Evolutionary conservation across 2,329 filamentous ascomycete genomes (phyloP).

Genomic region (Epichloe aotearoae): DNA sequence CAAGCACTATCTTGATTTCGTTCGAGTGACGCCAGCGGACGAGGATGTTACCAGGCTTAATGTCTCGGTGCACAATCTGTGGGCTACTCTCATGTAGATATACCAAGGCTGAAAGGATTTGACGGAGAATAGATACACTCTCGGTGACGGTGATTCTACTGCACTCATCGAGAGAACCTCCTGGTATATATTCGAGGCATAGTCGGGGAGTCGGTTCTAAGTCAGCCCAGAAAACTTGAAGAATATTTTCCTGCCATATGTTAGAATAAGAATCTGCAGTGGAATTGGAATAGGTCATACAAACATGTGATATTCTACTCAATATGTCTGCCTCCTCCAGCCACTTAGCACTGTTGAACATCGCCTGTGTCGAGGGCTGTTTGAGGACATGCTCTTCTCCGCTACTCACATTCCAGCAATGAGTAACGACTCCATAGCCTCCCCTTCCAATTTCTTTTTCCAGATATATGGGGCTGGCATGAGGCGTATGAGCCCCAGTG

Average conservation of each 20-base stretch:
- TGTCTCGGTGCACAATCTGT: conserved; percentile 63
- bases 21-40: conserved; percentile 27
- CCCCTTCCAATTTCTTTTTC: conserved; percentile 7
- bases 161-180: conserved; percentile 5
- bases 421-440: conserved; percentile 9
- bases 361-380: conserved; percentile 4
- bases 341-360: conserved; percentile 1
- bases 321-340: neutral
- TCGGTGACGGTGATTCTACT: conserved; percentile 6
- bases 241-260: neutral
- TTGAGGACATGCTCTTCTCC: conserved; percentile 12
- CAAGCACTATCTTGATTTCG: neutral
- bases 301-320: conserved; percentile 7
- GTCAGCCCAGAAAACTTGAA: neutral
- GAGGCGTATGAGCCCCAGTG: conserved; percentile 6
- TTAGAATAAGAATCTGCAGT: neutral
- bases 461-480: conserved; percentile 7
- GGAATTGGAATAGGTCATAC: neutral
- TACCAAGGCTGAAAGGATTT: conserved; percentile 9
- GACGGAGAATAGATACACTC: conserved; percentile 6
- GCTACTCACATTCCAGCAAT: conserved; percentile 13
- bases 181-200: conserved; percentile 7
- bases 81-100: conserved; percentile 31
- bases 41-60: conserved; percentile 86
- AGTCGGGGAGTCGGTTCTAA: conserved; percentile 1